Evolutionary conservation across 2,329 filamentous ascomycete species (phyloP).

Genomic region (Dendrostoma leiphaemia): DNA sequence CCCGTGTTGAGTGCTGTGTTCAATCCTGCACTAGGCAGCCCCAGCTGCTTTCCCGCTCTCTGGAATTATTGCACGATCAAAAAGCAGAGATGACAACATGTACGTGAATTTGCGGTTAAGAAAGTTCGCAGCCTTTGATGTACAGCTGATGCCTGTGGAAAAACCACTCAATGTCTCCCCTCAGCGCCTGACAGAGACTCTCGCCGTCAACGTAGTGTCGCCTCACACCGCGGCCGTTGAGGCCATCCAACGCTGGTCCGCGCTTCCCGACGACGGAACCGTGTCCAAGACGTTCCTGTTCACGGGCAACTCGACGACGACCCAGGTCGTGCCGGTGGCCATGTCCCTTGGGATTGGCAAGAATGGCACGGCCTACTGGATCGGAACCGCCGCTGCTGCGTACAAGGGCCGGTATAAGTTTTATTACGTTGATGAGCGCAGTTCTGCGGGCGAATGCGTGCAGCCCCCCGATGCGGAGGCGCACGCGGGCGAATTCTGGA

Average conservation of each 20-base stretch:
- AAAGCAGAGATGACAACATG: too few species aligned
- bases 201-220: constrained; percentile 1
- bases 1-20: too few species aligned
- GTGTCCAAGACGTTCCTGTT: constrained; percentile 8
- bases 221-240: constrained; percentile 6
- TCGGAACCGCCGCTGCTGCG: constrained; percentile 10
- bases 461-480: constrained; percentile 1
- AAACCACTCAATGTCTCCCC: background rate
- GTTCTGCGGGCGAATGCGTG: background rate
- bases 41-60: too few species aligned
- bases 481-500: constrained; percentile 13
- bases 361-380: constrained; percentile 5
- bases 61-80: too few species aligned
- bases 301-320: constrained; percentile 12
- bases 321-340: background rate
- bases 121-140: background rate
- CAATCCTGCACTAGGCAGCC: too few species aligned
- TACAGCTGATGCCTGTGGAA: background rate
- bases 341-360: constrained; percentile 5
- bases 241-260: constrained; percentile 6
- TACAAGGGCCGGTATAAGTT: constrained; percentile 6
- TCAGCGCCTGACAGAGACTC: background rate
- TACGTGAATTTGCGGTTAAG: too few species aligned
- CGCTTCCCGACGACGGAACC: background rate
- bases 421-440: constrained; percentile 13